Base-by-base conservation (phyloP, 805 yeast species). In the Diddensiella caesifluorescens region DNA sequence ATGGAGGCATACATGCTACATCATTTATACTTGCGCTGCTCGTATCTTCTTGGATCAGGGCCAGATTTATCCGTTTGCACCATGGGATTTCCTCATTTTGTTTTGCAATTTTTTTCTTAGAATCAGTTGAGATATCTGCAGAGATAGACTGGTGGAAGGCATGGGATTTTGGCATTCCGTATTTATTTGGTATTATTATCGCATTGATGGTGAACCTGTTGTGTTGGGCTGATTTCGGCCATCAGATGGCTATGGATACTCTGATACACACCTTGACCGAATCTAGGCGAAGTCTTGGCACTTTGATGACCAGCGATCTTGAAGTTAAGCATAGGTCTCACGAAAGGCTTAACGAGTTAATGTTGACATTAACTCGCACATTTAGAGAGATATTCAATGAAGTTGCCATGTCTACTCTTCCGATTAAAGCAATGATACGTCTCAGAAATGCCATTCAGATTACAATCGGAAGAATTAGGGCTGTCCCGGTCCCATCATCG, bases 1-100 rank as follows among this genome's bases (percentile, higher is more conserved):
- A 64, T 47, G 77, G 76, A 29, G 76, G 74, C 18, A 59, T 73
- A 3, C 49, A 71, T 9, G 71, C 72, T 13, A 58, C 65, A 0
- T 69, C 74, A 31, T 44, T 71, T 18, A 49, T 67, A 7, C 20
- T 71, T 13, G 69, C 71, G 0, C 37, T 71, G 1, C 50, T 67
- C 28, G 28, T 64, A 10, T 53, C 68, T 31, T 60, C 65, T 3
- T 71, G 74, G 74, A 31, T 73, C 7, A 61, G 64, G 36, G 66
- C 72, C 2, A 56, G 59, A 18, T 70, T 55, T 42, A 63, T 64
- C 33, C 59, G 77, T 40, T 53, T 65, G 7, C 59, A 68, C 39
- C 71, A 73, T 43, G 47, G 64, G 4, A 34, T 50, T 13, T 30
- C 42, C 12, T 39, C 53, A 4, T 40, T 51, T 22, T 28, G 35